Conservation (phyloP, 2,329 filamentous ascomycete species). For the Clonostachys solani region DNA sequence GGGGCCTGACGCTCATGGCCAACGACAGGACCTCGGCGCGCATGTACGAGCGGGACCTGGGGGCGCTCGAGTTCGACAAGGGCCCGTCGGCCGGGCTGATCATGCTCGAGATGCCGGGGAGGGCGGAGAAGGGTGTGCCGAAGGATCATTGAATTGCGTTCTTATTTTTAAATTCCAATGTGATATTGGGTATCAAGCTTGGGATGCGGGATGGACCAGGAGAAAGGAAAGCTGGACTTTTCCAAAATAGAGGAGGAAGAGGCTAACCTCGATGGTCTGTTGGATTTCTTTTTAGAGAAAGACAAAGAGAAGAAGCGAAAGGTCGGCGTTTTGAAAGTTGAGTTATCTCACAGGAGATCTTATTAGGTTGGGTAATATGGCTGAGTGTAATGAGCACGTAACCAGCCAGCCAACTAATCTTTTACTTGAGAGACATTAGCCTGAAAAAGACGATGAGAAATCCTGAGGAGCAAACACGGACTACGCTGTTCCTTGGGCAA, state of each 20-base stretch:
- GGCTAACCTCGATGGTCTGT: background rate
- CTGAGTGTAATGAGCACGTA: no score
- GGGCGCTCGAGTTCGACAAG: slow-evolving; percentile 37
- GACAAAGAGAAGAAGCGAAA: no score
- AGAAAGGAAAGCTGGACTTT: background rate
- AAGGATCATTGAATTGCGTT: slow-evolving; percentile 14
- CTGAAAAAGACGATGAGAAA: no score
- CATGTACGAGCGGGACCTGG: slow-evolving; percentile 44
- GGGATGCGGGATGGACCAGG: no score
- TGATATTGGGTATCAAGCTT: no score
- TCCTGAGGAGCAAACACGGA: no score
- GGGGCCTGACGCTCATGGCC: slow-evolving; percentile 54
- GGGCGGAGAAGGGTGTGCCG: slow-evolving; percentile 25
- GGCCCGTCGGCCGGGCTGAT: slow-evolving; percentile 31
- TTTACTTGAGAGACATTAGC: no score
- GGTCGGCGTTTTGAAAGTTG: no score
- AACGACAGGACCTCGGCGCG: slow-evolving; percentile 28
- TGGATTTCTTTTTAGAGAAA: slow-evolving; percentile 3
- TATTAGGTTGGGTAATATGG: no score
- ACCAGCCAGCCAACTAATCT: no score
- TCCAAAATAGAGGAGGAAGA: background rate
- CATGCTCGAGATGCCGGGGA: slow-evolving; percentile 34
- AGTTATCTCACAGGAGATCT: no score
- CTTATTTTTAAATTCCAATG: slow-evolving; percentile 5
- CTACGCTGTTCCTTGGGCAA: no score